These are phyloP conservation scores for Alternaria novae-zelandiae DNA, from an alignment of 2,329 filamentous ascomycete genomes.

Conservation along the genomic window DNA sequence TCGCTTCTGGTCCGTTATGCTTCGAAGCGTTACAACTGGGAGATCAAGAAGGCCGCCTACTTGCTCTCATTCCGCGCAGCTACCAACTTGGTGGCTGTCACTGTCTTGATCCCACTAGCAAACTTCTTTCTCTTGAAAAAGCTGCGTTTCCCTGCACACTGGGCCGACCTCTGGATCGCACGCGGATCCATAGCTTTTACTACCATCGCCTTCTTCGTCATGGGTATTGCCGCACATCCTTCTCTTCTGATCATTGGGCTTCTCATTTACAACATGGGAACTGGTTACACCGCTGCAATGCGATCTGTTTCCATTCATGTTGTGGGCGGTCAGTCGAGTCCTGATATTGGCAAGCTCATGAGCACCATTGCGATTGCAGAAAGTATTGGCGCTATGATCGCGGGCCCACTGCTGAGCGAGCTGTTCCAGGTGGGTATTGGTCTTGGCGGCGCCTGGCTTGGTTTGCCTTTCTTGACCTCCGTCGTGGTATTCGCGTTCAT, in stretches of 20 bases:
- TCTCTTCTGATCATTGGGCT: constrained; percentile 53
- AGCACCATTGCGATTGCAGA: constrained; percentile 58
- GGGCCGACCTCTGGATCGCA: constrained; percentile 56
- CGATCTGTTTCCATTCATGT: constrained; percentile 57
- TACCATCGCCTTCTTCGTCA: constrained; percentile 53
- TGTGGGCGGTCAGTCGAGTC: constrained; percentile 52
- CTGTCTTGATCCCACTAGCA: constrained; percentile 53
- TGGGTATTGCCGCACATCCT: constrained; percentile 54
- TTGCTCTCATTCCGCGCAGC: constrained; percentile 56
- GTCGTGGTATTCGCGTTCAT: constrained; percentile 33
- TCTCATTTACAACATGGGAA: constrained; percentile 56
- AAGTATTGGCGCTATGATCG: constrained; percentile 55
- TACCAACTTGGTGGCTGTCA: constrained; percentile 56
- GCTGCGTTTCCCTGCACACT: constrained; percentile 44
- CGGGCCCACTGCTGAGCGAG: constrained; percentile 54
- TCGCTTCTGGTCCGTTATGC: constrained; percentile 60
- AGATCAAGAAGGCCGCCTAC: constrained; percentile 50
- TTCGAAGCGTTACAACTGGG: constrained; percentile 59
- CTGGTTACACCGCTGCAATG: constrained; percentile 56
- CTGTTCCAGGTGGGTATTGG: constrained; percentile 57
- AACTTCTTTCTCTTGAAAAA: constrained; percentile 49
- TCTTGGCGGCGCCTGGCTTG: constrained; percentile 55
- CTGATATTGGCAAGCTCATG: constrained; percentile 56
- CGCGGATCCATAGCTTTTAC: constrained; percentile 55
- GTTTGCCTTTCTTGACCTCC: constrained; percentile 51